Percentiles rank a stretch among this genome's conserved stretches.
phyloP scores from a whole-genome alignment of 371 early-diverging fungal genomes.

The Mucor irregularis region DNA sequence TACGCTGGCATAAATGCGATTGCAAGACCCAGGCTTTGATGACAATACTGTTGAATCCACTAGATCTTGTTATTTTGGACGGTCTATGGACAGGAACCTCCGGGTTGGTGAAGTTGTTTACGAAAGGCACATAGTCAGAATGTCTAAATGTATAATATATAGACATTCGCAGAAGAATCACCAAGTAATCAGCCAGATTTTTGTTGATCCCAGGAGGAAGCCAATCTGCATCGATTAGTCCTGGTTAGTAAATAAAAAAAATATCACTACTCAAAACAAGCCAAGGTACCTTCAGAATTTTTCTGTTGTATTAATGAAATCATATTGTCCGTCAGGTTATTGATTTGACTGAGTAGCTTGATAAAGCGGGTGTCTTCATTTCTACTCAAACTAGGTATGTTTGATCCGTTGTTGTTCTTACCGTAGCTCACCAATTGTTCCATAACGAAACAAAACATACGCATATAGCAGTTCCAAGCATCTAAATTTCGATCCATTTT shows the following conservation, averaged over 20 bases:
- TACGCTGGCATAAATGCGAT: conserved; percentile 21
- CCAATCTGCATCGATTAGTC: too few relatives aligned
- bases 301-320: conserved; percentile 2
- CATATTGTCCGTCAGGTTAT: conserved; percentile 5
- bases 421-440: conserved; percentile 34
- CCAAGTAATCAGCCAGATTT: background rate
- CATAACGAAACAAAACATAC: conserved; percentile 19
- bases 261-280: background rate
- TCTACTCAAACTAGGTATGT: conserved; percentile 6
- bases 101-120: conserved; percentile 39
- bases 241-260: background rate
- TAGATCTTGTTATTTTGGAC: conserved; percentile 28
- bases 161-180: conserved; percentile 20
- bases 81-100: conserved; percentile 36
- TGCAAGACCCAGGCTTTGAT: conserved; percentile 34
- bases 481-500: conserved; percentile 19
- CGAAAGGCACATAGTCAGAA: conserved; percentile 47
- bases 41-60: conserved; percentile 33
- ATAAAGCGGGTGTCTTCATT: conserved; percentile 35
- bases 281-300: conserved; percentile 2
- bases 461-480: conserved; percentile 38
- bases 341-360: conserved; percentile 18
- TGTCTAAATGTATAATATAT: conserved; percentile 45
- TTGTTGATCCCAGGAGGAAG: background rate
- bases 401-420: background rate